These are phyloP conservation scores for Aechmea fasciata DNA, from an alignment of 176 grass and related monocot genomes.

Conservation along the genomic window DNA sequence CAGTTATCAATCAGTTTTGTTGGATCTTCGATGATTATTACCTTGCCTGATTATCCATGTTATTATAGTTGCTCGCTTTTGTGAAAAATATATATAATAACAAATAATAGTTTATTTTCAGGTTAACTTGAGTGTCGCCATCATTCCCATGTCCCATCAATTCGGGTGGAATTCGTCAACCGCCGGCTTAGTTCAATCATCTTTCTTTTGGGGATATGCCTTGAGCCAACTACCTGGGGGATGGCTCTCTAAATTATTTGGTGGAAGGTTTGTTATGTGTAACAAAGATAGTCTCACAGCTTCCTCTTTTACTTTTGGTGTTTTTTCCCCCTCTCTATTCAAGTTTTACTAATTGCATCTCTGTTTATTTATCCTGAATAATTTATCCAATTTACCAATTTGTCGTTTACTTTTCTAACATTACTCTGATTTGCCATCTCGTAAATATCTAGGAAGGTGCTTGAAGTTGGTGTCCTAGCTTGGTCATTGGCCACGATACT, in stretches of 20 bases:
- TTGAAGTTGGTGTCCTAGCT: slow-evolving; percentile 61
- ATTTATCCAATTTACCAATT: neutral
- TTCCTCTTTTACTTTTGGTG: neutral
- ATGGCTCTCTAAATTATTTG: slow-evolving; percentile 79
- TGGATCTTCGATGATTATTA: no score
- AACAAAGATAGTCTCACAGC: slow-evolving; percentile 16
- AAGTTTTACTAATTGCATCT: neutral
- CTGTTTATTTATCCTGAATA: neutral
- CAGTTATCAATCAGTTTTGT: no score
- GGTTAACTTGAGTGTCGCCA: slow-evolving; percentile 94
- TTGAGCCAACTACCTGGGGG: slow-evolving; percentile 91
- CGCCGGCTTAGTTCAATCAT: slow-evolving; percentile 91
- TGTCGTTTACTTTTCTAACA: neutral
- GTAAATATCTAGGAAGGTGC: slow-evolving; percentile 70
- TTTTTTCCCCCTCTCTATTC: neutral
- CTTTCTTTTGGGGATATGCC: slow-evolving; percentile 92
- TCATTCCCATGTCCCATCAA: slow-evolving; percentile 96
- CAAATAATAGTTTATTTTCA: slow-evolving; percentile 22
- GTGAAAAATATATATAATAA: neutral
- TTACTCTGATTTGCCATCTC: neutral
- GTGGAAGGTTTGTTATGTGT: slow-evolving; percentile 89
- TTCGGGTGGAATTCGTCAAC: slow-evolving; percentile 95
- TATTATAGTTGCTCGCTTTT: neutral
- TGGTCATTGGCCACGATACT: slow-evolving; percentile 83
- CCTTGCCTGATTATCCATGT: no score